Conservation (phyloP, 352 stramenopile species). For the Aphanomyces stellatus region DNA sequence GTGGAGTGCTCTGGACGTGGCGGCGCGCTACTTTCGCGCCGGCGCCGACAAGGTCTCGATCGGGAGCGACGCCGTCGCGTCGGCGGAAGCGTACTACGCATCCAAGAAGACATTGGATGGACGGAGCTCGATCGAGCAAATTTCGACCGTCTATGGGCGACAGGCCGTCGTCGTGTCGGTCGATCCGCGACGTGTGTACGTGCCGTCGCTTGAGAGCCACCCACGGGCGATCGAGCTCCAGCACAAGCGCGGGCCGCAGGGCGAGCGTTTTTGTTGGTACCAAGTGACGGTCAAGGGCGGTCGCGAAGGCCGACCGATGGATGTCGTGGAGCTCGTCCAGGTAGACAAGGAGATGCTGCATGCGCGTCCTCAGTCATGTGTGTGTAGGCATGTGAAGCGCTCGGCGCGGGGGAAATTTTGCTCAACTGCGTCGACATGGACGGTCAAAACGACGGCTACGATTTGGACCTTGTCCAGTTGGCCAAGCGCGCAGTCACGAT, state of each 20-base stretch:
- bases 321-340: conserved; percentile 66
- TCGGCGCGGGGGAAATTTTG: conserved; percentile 96
- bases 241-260: conserved; percentile 80
- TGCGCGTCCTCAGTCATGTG: too few relatives aligned
- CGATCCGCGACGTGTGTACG: conserved; percentile 89
- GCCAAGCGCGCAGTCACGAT: conserved; percentile 89
- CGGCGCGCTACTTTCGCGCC: conserved; percentile 94
- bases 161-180: conserved; percentile 98
- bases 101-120: conserved; percentile 58
- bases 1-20: conserved; percentile 93
- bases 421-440: conserved; percentile 99
- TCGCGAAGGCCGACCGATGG: conserved; percentile 84
- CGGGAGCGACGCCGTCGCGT: conserved; percentile 94
- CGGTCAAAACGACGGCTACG: conserved; percentile 91
- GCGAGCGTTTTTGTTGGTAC: conserved; percentile 95
- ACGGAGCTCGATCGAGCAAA: conserved; percentile 92
- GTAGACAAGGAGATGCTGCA: too few relatives aligned
- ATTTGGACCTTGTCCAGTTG: conserved; percentile 47
- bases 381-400: conserved; percentile 80
- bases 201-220: conserved; percentile 63
- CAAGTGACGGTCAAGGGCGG: conserved; percentile 96
- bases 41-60: conserved; percentile 98
- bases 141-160: conserved; percentile 93
- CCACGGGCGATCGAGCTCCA: conserved; percentile 60
- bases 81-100: conserved; percentile 85